Base-by-base conservation (phyloP, 495 filamentous ascomycete genomes). In the Hyaloscypha bicolor region DNA sequence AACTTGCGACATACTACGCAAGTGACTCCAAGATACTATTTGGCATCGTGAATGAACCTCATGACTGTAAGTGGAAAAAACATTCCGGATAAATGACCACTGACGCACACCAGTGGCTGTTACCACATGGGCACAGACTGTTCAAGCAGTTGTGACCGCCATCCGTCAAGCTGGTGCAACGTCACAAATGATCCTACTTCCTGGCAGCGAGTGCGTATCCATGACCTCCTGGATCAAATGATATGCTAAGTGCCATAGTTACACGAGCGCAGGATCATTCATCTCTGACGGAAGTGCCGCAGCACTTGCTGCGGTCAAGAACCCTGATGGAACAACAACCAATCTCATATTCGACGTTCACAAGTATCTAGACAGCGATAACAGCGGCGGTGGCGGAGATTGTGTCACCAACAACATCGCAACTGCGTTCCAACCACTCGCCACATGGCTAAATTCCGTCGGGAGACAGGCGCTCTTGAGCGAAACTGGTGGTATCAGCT, bases 11-110 rank as follows among this genome's bases (percentile, higher is more conserved):
- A 12, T 83, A 85, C 59, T 89, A 88, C 67, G 79, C 76, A 16
- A 60, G 48, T 16, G 64, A 82, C 21, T 62, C 76, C 9, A 83
- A 81, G 14, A 75, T 88, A 33, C 74, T 82, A 29, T 88, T 89
- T 72, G 86, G 86, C 37, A 71, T 89, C 55, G 87, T 89, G 83
- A 90, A 88, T 72, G 87, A 90, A 72, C 85, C 87, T 2, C 85
- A 86, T 67, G 67, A 69, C 29, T 53, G 74, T 62, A 57, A 73
- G 9, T 3, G 1, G 11, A 48, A 48, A 12, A 25, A 25, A 25
- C 35, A 48, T 12, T 19, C 42, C 0, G 16, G 16, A 48, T 48
- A 19, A 14, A 4, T 14, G 16, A 48, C 35, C 35, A 48, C 42
- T 48, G 42, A 48, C 42, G 4, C 9, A 16, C 16, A 48, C 16